Evolutionary conservation across 768 basidiomycete species (phyloP).

Genomic region (Bullera alba): DNA sequence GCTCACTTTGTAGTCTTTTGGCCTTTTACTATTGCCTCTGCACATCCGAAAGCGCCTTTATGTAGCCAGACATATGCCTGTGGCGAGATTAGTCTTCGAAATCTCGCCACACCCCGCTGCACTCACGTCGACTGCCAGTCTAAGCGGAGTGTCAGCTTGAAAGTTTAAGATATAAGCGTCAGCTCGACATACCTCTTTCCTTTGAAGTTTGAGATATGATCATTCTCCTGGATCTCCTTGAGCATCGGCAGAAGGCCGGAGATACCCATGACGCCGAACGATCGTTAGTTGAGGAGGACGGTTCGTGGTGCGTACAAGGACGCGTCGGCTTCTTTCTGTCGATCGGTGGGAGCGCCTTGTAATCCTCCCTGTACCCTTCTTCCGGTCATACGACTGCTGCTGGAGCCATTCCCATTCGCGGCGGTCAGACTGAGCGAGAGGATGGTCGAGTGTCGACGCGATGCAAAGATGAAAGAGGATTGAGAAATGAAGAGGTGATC

Average conservation of each 20-base stretch:
- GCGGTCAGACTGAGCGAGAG: too few species aligned
- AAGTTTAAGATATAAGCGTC: background rate
- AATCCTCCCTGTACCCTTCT: too few species aligned
- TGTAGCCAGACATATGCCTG: constrained; percentile 62
- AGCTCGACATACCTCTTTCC: constrained; percentile 57
- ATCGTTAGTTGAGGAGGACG: too few species aligned
- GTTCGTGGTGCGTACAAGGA: too few species aligned
- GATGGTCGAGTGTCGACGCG: too few species aligned
- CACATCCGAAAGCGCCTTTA: constrained; percentile 77
- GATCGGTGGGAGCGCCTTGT: too few species aligned
- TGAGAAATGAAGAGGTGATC: too few species aligned
- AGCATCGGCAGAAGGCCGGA: constrained; percentile 80
- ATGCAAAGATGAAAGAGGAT: too few species aligned
- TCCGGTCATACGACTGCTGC: too few species aligned
- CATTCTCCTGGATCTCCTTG: constrained; percentile 75
- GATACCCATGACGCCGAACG: too few species aligned
- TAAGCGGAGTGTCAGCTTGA: constrained; percentile 23
- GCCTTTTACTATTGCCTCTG: constrained; percentile 80
- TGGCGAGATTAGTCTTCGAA: background rate
- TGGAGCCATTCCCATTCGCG: too few species aligned
- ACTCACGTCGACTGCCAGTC: constrained; percentile 73
- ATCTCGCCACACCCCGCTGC: background rate
- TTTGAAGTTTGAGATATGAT: constrained; percentile 69
- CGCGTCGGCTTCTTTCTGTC: too few species aligned
- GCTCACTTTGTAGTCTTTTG: constrained; percentile 74